Evolutionary conservation across 768 basidiomycete genomes (phyloP).

Genomic region (Mycena metata): DNA sequence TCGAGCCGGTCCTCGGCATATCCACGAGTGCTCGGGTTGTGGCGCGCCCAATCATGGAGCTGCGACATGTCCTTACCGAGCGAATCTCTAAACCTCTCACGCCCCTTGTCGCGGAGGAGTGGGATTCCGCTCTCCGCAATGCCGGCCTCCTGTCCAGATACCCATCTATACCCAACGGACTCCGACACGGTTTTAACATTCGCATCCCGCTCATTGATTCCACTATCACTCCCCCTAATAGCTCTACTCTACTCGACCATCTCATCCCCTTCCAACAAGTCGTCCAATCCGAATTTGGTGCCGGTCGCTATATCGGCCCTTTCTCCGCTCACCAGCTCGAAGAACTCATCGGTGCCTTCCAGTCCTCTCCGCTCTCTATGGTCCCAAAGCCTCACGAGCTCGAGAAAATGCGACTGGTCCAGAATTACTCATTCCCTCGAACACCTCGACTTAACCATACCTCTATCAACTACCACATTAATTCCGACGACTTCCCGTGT

Average conservation of each 20-base stretch:
- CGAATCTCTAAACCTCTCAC: slow-evolving; percentile 46
- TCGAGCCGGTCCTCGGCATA: slow-evolving; percentile 34
- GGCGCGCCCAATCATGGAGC: slow-evolving; percentile 54
- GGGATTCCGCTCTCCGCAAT: slow-evolving; percentile 44
- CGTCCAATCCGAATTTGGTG: slow-evolving; percentile 21
- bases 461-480: slow-evolving; percentile 52
- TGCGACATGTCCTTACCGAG: slow-evolving; percentile 52
- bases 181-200: slow-evolving; percentile 50
- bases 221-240: slow-evolving; percentile 51
- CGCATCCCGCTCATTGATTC: slow-evolving; percentile 48
- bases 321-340: slow-evolving; percentile 33
- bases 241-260: slow-evolving; percentile 35
- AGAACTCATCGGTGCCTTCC: slow-evolving; percentile 43
- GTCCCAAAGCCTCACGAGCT: slow-evolving; percentile 46
- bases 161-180: slow-evolving; percentile 38
- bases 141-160: slow-evolving; percentile 43
- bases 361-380: slow-evolving; percentile 45
- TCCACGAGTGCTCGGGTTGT: slow-evolving; percentile 61
- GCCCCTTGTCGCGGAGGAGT: slow-evolving; percentile 47
- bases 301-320: slow-evolving; percentile 40
- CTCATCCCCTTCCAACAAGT: slow-evolving; percentile 32
- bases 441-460: slow-evolving; percentile 29
- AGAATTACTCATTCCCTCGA: slow-evolving; percentile 50
- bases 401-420: slow-evolving; percentile 41
- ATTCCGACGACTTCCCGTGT: slow-evolving; percentile 52